Percentiles rank a stretch among this genome's conserved stretches.
Conservation (phyloP, 2,329 filamentous ascomycete species). For the Ophiostoma ulmi region DNA sequence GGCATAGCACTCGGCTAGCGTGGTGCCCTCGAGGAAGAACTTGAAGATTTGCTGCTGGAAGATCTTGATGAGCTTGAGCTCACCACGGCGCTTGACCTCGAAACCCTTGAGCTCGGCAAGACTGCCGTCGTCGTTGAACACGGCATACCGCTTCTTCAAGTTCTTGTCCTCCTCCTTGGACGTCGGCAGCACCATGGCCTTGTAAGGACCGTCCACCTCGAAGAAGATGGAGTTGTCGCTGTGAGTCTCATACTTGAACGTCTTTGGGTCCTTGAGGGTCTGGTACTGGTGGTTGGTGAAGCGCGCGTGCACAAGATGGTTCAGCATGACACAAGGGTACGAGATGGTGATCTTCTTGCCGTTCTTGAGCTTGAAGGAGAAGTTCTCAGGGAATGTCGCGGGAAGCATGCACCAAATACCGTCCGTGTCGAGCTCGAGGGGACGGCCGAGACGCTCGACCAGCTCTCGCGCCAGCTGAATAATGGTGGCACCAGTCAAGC, state of each 20-base stretch:
- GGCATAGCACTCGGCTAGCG: conserved; percentile 79
- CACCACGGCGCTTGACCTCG: conserved; percentile 93
- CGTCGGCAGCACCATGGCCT: conserved; percentile 92
- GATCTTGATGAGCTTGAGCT: conserved; percentile 98
- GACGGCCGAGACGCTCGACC: conserved; percentile 87
- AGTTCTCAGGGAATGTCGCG: conserved; percentile 93
- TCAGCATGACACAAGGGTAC: conserved; percentile 98
- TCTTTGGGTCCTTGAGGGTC: conserved; percentile 70
- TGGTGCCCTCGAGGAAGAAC: conserved; percentile 90
- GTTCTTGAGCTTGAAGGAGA: conserved; percentile 86
- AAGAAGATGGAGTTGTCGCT: conserved; percentile 99
- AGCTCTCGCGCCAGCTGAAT: conserved; percentile 94
- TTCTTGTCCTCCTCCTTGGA: conserved; percentile 99
- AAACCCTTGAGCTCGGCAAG: conserved; percentile 95
- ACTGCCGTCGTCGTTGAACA: conserved; percentile 97
- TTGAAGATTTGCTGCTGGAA: conserved; percentile 99
- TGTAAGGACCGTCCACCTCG: conserved; percentile 96
- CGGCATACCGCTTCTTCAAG: conserved; percentile 96
- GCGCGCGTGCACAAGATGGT: conserved; percentile 87
- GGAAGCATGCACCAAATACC: conserved; percentile 99
- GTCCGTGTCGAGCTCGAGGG: conserved; percentile 91
- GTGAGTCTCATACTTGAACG: conserved; percentile 89
- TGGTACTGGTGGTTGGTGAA: conserved; percentile 99
- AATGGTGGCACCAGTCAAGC: conserved; percentile 89
- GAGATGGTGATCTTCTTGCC: conserved; percentile 96